Percentiles rank a stretch among this genome's conserved stretches.
Evolutionary conservation across 2,329 filamentous ascomycete species (phyloP).

Genomic region (Leptographium procerum): DNA sequence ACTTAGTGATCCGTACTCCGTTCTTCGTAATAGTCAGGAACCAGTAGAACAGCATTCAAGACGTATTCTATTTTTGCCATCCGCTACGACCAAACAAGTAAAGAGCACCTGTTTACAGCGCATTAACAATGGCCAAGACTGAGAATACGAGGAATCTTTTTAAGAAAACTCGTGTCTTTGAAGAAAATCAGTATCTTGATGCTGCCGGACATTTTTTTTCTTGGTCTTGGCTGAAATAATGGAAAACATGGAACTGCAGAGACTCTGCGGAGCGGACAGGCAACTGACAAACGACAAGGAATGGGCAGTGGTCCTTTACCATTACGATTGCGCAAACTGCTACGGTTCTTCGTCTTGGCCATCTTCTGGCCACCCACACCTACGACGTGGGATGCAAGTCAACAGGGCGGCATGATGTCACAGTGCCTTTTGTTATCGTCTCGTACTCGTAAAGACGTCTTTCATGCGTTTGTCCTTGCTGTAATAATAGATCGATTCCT

Average conservation of each 20-base stretch:
- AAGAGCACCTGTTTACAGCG: not conserved
- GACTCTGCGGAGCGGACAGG: too few relatives aligned
- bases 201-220: too few relatives aligned
- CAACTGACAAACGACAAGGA: not conserved
- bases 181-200: not conserved
- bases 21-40: not conserved
- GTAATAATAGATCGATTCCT: not conserved
- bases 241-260: too few relatives aligned
- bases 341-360: not conserved
- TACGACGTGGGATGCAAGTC: not conserved
- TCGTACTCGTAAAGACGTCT: not conserved
- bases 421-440: not conserved
- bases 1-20: not conserved
- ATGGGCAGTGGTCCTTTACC: not conserved
- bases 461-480: not conserved
- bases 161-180: not conserved
- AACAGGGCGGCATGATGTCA: not conserved
- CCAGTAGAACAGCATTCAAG: not conserved
- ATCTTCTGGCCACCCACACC: not conserved
- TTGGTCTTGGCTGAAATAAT: too few relatives aligned
- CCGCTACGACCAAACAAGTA: constrained; percentile 1
- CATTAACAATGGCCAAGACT: not conserved
- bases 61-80: constrained; percentile 5
- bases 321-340: not conserved
- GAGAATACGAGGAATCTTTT: not conserved